phyloP scores from a whole-genome alignment of 2,329 filamentous ascomycete genomes.

The Monilinia fructicola region DNA sequence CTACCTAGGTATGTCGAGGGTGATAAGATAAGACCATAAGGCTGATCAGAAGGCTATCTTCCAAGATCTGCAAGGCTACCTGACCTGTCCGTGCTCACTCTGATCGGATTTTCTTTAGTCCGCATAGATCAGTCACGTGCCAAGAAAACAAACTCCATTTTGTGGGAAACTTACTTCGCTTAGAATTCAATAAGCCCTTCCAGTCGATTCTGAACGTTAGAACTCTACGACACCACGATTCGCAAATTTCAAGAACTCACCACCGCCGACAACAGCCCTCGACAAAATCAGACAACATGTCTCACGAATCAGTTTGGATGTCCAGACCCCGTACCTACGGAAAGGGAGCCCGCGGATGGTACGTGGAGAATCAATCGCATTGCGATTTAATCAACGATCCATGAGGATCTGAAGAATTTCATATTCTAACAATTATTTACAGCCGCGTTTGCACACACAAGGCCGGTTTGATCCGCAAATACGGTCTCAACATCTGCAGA shows the following conservation, averaged over 20 bases:
- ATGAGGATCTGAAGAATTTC: slow-evolving; percentile 8
- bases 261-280: slow-evolving; percentile 29
- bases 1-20: neutral
- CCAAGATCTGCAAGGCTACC: slow-evolving; percentile 3
- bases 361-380: slow-evolving; percentile 47
- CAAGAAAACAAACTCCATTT: slow-evolving; percentile 8
- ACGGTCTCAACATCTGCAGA: slow-evolving; percentile 88
- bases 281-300: slow-evolving; percentile 55
- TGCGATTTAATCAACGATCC: slow-evolving; percentile 8
- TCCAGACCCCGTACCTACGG: slow-evolving; percentile 95
- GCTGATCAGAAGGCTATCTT: neutral
- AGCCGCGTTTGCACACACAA: slow-evolving; percentile 89
- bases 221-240: slow-evolving; percentile 18
- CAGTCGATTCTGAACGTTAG: slow-evolving; percentile 7
- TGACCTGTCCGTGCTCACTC: neutral
- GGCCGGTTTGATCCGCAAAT: slow-evolving; percentile 99
- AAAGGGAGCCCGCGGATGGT: slow-evolving; percentile 94
- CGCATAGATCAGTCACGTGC: neutral
- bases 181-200: slow-evolving; percentile 20
- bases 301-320: slow-evolving; percentile 98
- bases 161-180: slow-evolving; percentile 23
- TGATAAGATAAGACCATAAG: slow-evolving; percentile 2
- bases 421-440: slow-evolving; percentile 30
- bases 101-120: neutral
- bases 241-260: slow-evolving; percentile 21